Evolutionary conservation across 441 rosid species (phyloP).

Genomic region (Mallotus japonicus): DNA sequence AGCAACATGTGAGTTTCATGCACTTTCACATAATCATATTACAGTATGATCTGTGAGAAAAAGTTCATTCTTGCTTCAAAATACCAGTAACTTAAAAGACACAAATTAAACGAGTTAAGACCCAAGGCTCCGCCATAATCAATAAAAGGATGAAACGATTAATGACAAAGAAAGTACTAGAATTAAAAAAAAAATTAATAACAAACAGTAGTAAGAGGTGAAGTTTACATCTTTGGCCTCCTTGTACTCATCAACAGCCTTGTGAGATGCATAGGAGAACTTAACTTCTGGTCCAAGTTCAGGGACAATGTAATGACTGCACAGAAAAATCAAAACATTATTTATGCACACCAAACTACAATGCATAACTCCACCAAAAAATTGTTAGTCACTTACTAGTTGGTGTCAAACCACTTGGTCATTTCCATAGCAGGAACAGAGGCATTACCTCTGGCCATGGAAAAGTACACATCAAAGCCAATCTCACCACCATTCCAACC

Average conservation of each 20-base stretch:
- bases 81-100: background rate
- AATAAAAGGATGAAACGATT: background rate
- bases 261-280: slow-evolving; percentile 92
- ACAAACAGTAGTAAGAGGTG: background rate
- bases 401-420: slow-evolving; percentile 99
- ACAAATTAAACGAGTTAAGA: background rate
- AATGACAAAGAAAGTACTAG: background rate
- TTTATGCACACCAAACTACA: background rate
- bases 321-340: slow-evolving; percentile 9
- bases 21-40: background rate
- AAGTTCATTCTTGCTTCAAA: too few relatives aligned
- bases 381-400: slow-evolving; percentile 66
- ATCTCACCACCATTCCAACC: slow-evolving; percentile 83
- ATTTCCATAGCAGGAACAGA: slow-evolving; percentile 96
- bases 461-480: slow-evolving; percentile 77
- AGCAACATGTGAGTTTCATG: background rate
- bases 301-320: slow-evolving; percentile 95
- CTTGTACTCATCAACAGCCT: slow-evolving; percentile 88
- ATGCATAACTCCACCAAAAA: background rate
- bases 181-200: background rate
- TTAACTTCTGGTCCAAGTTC: slow-evolving; percentile 89
- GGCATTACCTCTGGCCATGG: slow-evolving; percentile 99
- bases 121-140: background rate
- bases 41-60: background rate
- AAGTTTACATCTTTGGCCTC: slow-evolving; percentile 83